Evolutionary conservation across 164 flowering plant genomes (phyloP).

Genomic region (Tinospora cordifolia): DNA sequence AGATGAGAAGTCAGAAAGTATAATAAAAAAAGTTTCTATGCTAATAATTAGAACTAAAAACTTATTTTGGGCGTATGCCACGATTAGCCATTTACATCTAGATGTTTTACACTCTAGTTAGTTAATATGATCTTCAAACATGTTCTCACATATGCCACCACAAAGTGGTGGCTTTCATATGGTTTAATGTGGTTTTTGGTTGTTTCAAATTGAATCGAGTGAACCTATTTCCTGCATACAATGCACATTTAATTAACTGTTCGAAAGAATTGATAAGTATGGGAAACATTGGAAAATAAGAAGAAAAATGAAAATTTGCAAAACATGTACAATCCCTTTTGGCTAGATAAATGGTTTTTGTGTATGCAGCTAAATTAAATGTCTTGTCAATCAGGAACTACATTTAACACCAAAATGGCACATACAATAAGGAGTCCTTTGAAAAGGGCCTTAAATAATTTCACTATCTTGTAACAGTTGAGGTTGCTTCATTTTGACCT

Average conservation of each 20-base stretch:
- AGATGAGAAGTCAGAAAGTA: not conserved
- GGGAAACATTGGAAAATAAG: not conserved
- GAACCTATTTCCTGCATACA: too few relatives aligned
- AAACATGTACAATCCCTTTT: not conserved
- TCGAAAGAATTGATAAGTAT: not conserved
- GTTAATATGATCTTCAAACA: not conserved
- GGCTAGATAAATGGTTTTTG: not conserved
- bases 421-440: not conserved
- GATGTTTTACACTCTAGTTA: not conserved
- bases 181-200: too few relatives aligned
- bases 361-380: not conserved
- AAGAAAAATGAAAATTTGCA: not conserved
- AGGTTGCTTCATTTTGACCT: too few relatives aligned
- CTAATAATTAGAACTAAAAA: not conserved
- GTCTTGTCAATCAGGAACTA: not conserved
- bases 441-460: not conserved
- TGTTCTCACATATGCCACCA: too few relatives aligned
- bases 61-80: not conserved
- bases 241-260: not conserved
- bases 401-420: not conserved
- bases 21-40: not conserved
- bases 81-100: not conserved
- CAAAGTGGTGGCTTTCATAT: too few relatives aligned
- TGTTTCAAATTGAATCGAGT: too few relatives aligned
- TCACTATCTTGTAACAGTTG: not conserved